Evolutionary conservation across 1,284 basidiomycete genomes (phyloP), one percentile per base, ranked within the genome.

Genomic region (Cryptococcus sp.): DNA sequence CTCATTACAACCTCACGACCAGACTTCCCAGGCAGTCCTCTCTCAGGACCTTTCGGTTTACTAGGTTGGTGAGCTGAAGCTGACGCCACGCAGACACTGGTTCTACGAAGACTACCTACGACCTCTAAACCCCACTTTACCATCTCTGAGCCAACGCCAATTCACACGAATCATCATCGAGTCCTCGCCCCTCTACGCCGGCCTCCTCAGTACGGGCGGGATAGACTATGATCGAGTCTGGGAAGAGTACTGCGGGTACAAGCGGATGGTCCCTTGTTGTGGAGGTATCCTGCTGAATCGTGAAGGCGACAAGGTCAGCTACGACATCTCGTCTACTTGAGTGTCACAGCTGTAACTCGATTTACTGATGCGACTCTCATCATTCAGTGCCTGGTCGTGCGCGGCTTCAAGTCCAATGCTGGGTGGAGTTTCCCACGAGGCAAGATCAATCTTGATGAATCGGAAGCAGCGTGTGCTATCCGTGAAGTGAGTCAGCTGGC

Each of bases 91-190:
- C 74, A 96, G 93, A 19, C 95, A 99, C 78, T 99, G 96, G 96
- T 99, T 93, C 80, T 99, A 99, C 75, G 95, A 99, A 81, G 96
- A 99, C 79, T 99, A 97, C 71, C 87, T 99, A 62, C 89, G 95
- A 46, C 91, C 93, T 75, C 84, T 89, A 74, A 92, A 96, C 67
- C 88, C 89, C 1, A 85, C 87, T 56, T 86, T 98, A 40, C 94
- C 93, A 0, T 90, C 93, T 1, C 83, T 92, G 61, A 85, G 87
- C 22, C 86, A 99, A 68, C 93, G 95, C 81, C 88, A 87, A 68
- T 99, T 99, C 80, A 95, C 93, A n/a, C 88, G 89, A 50, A 88
- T 91, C 80, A 83, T 99, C 68, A 93, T 97, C 77, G 85, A 70
- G 16, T 68, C 66, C 7, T 75, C 73, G 20, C 71, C 73, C 11